Conservation (phyloP, 148 eudicot species). For the Dysphania ambrosioides region DNA sequence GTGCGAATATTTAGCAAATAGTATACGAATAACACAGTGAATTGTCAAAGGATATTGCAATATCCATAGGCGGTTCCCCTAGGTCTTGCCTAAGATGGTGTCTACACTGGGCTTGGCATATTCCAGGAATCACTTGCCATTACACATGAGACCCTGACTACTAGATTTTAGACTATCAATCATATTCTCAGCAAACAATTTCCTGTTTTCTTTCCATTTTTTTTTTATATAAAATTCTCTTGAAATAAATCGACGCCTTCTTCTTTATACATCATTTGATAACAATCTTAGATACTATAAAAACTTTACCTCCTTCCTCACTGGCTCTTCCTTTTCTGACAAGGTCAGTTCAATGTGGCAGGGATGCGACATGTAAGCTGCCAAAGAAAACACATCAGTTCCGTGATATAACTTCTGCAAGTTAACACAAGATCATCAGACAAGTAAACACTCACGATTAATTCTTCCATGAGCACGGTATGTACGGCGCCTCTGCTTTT, state of each 20-base stretch:
- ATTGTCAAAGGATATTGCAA: background rate
- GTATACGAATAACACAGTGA: background rate
- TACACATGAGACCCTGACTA: background rate
- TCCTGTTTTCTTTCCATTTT: no score
- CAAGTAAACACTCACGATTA: constrained; percentile 45
- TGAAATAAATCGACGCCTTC: background rate
- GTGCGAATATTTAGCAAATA: background rate
- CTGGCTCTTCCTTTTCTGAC: constrained; percentile 80
- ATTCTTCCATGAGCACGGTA: constrained; percentile 89
- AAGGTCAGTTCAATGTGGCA: constrained; percentile 76
- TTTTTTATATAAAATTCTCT: background rate
- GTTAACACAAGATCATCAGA: background rate
- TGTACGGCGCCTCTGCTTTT: constrained; percentile 76
- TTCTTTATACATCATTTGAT: background rate
- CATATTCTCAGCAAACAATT: background rate
- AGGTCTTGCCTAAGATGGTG: background rate
- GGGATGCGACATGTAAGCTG: constrained; percentile 88
- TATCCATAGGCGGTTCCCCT: no score
- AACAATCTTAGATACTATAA: background rate
- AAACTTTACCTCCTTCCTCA: constrained; percentile 58
- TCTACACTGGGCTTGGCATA: background rate
- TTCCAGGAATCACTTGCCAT: background rate
- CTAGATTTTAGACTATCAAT: background rate
- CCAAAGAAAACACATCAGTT: constrained; percentile 1
- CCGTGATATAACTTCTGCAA: background rate